Conservation (phyloP, 2,329 filamentous ascomycete species). For the Colletotrichum gloeosporioides region DNA sequence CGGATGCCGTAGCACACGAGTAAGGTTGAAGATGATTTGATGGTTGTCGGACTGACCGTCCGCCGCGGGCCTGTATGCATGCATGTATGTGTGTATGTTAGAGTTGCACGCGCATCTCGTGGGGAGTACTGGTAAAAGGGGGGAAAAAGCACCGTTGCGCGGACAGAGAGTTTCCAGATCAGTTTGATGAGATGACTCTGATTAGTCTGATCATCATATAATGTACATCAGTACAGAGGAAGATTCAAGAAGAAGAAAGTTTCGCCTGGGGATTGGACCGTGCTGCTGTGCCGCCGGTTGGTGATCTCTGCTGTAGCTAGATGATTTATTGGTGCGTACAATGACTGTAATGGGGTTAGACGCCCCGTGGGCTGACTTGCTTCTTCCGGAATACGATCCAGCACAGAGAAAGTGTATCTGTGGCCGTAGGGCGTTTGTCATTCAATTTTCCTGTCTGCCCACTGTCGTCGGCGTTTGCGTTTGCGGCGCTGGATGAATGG, state of each 20-base stretch:
- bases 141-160: neutral
- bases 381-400: neutral
- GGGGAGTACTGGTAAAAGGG: neutral
- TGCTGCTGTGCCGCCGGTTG: neutral
- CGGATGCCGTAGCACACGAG: neutral
- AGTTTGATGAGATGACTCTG: neutral
- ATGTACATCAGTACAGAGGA: neutral
- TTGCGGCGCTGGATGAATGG: neutral
- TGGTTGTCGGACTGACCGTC: neutral
- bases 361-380: neutral
- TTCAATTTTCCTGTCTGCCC: neutral
- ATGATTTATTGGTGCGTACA: neutral
- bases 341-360: neutral
- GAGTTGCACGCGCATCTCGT: neutral
- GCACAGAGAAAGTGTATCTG: neutral
- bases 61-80: neutral
- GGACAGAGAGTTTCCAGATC: neutral
- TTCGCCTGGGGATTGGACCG: neutral
- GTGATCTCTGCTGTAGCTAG: neutral
- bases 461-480: neutral
- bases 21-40: neutral
- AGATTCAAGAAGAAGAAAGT: neutral
- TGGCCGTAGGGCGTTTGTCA: neutral
- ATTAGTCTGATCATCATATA: neutral
- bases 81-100: neutral